Evolutionary conservation across 1,284 basidiomycete species (phyloP).

Genomic region (Cryptococcus floricola): DNA sequence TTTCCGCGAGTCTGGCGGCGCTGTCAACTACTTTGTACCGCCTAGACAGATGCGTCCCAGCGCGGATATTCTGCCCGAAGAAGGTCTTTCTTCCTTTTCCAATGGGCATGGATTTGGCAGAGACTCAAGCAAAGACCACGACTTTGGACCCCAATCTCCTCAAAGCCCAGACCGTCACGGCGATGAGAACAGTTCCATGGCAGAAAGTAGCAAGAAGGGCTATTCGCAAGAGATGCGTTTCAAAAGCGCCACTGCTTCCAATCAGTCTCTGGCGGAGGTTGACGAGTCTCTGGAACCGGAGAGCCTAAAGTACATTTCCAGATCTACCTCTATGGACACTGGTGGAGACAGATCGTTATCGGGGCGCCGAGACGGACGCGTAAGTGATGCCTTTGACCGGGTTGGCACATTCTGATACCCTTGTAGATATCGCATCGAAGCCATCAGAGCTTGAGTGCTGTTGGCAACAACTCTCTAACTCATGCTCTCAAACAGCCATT

Average conservation of each 20-base stretch:
- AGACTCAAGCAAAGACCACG: neutral
- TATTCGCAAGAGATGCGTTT: neutral
- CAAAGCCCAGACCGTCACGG: neutral
- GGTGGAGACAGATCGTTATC: neutral
- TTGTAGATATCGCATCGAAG: conserved; percentile 20
- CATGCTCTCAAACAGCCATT: conserved; percentile 28
- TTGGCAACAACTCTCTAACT: conserved; percentile 15
- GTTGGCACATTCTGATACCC: neutral
- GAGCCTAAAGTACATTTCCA: conserved; percentile 6
- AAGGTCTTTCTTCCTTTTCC: neutral
- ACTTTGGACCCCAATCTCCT: neutral
- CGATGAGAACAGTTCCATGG: conserved; percentile 17
- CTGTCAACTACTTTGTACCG: conserved; percentile 43
- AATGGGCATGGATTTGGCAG: neutral
- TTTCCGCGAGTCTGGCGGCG: conserved; percentile 33
- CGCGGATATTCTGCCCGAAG: conserved; percentile 7
- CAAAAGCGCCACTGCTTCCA: conserved; percentile 12
- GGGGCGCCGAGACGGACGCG: neutral
- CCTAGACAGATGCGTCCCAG: conserved; percentile 16
- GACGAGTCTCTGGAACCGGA: conserved; percentile 4
- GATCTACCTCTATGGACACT: conserved; percentile 17
- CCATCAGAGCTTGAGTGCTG: conserved; percentile 25
- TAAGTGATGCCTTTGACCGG: neutral
- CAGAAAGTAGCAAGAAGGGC: conserved; percentile 12
- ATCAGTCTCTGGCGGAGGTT: conserved; percentile 13